A percentile compares a stretch with the other conserved stretches of the same genome.
Conservation (phyloP, 2,329 filamentous ascomycete species). For the Venturiaceae sp. region DNA sequence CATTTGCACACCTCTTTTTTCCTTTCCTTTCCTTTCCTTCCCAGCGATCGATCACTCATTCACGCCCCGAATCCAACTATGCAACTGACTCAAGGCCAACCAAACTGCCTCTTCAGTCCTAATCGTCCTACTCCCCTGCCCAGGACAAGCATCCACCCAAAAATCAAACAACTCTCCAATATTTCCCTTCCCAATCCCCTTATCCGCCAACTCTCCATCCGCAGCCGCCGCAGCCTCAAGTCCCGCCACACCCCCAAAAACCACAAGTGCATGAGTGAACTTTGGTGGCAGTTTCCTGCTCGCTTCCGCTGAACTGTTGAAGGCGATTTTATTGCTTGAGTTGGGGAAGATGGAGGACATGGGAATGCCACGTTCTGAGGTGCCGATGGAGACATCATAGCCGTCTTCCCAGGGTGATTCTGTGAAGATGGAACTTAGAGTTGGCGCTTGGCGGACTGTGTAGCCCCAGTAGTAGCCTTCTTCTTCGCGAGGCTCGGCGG, state of each 20-base stretch:
- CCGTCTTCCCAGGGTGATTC: constrained; percentile 65
- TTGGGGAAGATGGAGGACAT: constrained; percentile 23
- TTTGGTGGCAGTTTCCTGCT: constrained; percentile 15
- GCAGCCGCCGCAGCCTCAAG: constrained; percentile 64
- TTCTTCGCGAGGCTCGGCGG: constrained; percentile 60
- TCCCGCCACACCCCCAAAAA: constrained; percentile 73
- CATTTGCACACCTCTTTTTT: no score
- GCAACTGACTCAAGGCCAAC: constrained; percentile 60
- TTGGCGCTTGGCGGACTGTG: constrained; percentile 53
- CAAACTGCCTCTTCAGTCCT: constrained; percentile 76
- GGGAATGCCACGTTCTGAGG: constrained; percentile 63
- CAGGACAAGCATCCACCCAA: constrained; percentile 73
- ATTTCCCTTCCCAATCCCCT: constrained; percentile 54
- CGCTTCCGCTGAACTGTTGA: neutral
- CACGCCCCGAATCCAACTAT: constrained; percentile 1
- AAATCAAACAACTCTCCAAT: constrained; percentile 68
- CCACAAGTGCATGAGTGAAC: constrained; percentile 65
- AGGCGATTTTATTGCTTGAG: neutral
- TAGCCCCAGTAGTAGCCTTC: constrained; percentile 85
- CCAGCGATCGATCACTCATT: no score
- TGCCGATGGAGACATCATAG: constrained; percentile 76
- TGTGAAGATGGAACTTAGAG: constrained; percentile 65
- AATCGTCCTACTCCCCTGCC: constrained; percentile 74
- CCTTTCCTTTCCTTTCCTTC: no score
- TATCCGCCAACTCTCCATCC: constrained; percentile 47